phyloP scores from a whole-genome alignment of 1,284 basidiomycete species.

The Hypsizygus ulmarius region DNA sequence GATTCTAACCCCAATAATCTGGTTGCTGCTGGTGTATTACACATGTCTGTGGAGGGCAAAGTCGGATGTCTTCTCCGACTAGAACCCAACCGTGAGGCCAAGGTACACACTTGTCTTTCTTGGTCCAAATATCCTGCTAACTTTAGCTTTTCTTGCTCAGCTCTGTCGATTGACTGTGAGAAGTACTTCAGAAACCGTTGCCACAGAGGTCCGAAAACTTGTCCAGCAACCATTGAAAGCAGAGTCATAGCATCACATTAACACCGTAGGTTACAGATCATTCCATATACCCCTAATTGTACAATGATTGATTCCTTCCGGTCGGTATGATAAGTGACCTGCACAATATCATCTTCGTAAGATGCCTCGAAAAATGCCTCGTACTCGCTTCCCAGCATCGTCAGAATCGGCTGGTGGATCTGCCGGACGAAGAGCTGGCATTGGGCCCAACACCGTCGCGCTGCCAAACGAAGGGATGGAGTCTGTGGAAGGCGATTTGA shows the following conservation, averaged over 20 bases:
- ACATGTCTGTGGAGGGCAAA: slow-evolving; percentile 85
- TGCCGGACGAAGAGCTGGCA: slow-evolving; percentile 9
- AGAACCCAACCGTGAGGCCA: slow-evolving; percentile 94
- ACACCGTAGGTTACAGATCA: slow-evolving; percentile 1
- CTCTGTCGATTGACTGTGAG: slow-evolving; percentile 92
- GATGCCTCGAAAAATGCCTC: slow-evolving; percentile 30
- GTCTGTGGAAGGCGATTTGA: slow-evolving; percentile 46
- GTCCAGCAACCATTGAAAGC: slow-evolving; percentile 55
- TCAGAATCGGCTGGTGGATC: slow-evolving; percentile 27
- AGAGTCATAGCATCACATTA: slow-evolving; percentile 16
- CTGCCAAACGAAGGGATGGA: slow-evolving; percentile 34
- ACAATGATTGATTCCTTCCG: slow-evolving; percentile 13
- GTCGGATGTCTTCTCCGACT: slow-evolving; percentile 91
- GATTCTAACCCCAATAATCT: slow-evolving; percentile 87
- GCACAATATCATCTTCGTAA: slow-evolving; percentile 15
- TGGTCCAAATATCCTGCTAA: background rate
- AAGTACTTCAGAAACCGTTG: slow-evolving; percentile 93
- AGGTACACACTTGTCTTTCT: slow-evolving; percentile 49
- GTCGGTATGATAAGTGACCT: background rate
- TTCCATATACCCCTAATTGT: slow-evolving; percentile 12
- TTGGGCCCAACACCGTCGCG: slow-evolving; percentile 3
- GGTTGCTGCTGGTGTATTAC: slow-evolving; percentile 90
- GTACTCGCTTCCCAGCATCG: slow-evolving; percentile 35
- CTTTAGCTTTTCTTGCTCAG: slow-evolving; percentile 37
- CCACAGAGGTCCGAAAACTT: slow-evolving; percentile 73